Base-by-base conservation (phyloP, 2,329 filamentous ascomycete species). In the Pseudohalonectria lignicola region DNA sequence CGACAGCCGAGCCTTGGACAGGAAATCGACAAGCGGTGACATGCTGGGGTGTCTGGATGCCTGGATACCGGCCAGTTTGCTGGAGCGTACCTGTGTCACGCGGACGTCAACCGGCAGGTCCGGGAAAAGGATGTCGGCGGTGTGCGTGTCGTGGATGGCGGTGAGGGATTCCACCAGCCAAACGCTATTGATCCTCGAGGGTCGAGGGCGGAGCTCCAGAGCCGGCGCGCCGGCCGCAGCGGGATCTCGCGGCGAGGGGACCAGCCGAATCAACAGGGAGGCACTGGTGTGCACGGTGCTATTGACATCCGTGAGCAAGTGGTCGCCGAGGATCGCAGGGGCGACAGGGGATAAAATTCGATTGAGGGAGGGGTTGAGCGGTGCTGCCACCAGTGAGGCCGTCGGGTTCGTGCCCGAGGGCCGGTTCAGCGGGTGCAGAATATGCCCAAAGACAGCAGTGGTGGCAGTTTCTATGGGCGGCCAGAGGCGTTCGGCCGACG, bases 381-480 rank as follows among this genome's bases (percentile, higher is more conserved):
- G 20, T 11, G 20, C 17, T 4, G 16, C 15, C 19, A 21, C 9
- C 8, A 17, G 11, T n/a, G n/a, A n/a, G n/a, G n/a, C n/a, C n/a
- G n/a, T n/a, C n/a, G n/a, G n/a, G n/a, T n/a, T n/a, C n/a, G n/a
- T n/a, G n/a, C n/a, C n/a, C n/a, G n/a, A n/a, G n/a, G n/a, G n/a
- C n/a, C n/a, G n/a, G n/a, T n/a, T n/a, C n/a, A n/a, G n/a, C n/a
- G n/a, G n/a, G 42, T 68, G 64, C 0, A 76, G 59, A 25, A 75
- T 44, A 38, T 71, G 65, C 15, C 73, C 73, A 45, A 76, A 76
- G 3, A 59, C 56, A 10, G 69, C 69, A 3, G 19, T 15, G 2
- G 36, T 32, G 13, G 36, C 5, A 12, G 28, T 38, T 11, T n/a
- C 17, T n/a, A 29, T 30, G 11, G 12, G n/a, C 12, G 33, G 18